phyloP scores from a whole-genome alignment of 768 basidiomycete genomes.

The Rossbeevera mucosa region DNA sequence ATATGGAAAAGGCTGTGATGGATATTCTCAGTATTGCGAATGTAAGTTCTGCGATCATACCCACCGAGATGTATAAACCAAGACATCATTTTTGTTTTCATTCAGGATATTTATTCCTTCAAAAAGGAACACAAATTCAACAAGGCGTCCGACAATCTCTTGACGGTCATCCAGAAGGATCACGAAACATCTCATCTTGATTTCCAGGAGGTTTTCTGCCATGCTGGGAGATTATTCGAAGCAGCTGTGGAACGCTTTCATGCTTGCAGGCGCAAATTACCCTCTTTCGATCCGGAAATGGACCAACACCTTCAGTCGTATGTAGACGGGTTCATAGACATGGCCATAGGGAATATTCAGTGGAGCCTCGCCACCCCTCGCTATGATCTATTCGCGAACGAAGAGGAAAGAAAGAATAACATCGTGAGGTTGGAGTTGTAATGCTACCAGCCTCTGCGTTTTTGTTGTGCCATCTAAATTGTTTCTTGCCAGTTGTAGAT shows the following conservation, averaged over 20 bases:
- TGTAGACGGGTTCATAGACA: background rate
- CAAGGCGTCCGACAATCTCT: background rate
- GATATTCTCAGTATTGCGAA: background rate
- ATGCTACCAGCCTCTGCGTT: no score
- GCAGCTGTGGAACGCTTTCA: background rate
- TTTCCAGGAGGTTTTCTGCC: background rate
- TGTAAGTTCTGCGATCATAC: background rate
- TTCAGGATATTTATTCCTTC: background rate
- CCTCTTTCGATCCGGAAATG: background rate
- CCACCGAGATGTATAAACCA: background rate
- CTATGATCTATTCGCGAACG: background rate
- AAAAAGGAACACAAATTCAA: background rate
- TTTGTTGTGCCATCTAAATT: no score
- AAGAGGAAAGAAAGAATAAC: background rate
- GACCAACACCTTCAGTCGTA: background rate
- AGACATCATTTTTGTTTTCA: background rate
- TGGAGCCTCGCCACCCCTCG: background rate
- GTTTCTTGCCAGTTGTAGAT: no score
- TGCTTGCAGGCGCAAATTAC: background rate
- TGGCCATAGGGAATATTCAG: background rate
- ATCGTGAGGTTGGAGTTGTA: no score
- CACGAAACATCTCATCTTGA: background rate
- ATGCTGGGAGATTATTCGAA: background rate
- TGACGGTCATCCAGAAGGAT: background rate
- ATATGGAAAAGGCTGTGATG: background rate